Conservation (phyloP, 1,139 yeast species). For the Taphrina communis region DNA sequence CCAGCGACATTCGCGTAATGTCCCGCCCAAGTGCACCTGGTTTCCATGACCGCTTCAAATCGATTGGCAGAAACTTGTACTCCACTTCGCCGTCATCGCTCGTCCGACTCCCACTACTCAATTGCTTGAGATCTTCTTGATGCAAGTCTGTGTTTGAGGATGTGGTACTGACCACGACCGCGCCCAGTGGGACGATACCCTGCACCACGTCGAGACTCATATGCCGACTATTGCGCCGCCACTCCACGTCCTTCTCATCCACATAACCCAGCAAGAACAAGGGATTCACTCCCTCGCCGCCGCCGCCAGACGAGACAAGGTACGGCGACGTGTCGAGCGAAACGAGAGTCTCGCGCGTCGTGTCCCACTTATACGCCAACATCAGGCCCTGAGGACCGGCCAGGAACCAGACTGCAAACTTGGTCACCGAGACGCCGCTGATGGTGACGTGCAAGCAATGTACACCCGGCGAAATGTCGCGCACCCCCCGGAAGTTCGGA, state of each 20-base stretch:
- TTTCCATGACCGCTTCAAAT: slow-evolving; percentile 52
- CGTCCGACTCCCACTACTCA: background rate
- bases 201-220: slow-evolving; percentile 9
- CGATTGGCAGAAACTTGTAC: slow-evolving; percentile 52
- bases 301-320: too few species aligned
- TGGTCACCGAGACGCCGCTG: slow-evolving; percentile 3
- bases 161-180: slow-evolving; percentile 24
- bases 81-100: slow-evolving; percentile 47
- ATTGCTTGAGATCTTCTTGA: background rate
- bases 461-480: slow-evolving; percentile 22
- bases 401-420: slow-evolving; percentile 27
- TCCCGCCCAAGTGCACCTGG: slow-evolving; percentile 52
- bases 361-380: slow-evolving; percentile 12
- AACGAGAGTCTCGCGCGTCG: background rate
- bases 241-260: background rate
- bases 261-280: slow-evolving; percentile 23
- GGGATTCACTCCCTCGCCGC: background rate
- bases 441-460: slow-evolving; percentile 39
- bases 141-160: slow-evolving; percentile 20
- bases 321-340: background rate
- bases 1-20: slow-evolving; percentile 54
- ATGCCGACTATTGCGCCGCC: slow-evolving; percentile 3
- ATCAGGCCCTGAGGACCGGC: background rate
- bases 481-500: slow-evolving; percentile 37
- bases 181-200: background rate